Evolutionary conservation across 2,329 filamentous ascomycete species (phyloP).

Genomic region (Botrytis galanthina): DNA sequence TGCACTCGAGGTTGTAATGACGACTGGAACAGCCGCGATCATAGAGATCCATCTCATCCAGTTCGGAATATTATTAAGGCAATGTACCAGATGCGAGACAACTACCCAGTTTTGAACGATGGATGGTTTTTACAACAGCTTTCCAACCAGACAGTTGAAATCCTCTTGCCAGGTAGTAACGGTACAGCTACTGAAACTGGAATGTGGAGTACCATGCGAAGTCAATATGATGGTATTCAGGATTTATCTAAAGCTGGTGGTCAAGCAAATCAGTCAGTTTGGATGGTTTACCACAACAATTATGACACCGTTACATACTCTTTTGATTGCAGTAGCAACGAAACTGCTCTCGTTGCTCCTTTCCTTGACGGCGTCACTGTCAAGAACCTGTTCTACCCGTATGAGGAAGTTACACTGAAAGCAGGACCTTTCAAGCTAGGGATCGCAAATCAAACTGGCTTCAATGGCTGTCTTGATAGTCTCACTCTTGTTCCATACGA

Average conservation of each 20-base stretch:
- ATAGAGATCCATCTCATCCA: conserved; percentile 60
- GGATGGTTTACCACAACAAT: conserved; percentile 52
- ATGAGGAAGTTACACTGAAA: conserved; percentile 53
- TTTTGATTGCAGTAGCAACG: conserved; percentile 52
- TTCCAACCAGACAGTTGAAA: conserved; percentile 53
- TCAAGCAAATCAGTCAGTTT: conserved; percentile 46
- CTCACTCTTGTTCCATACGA: conserved; percentile 53
- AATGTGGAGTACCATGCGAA: conserved; percentile 59
- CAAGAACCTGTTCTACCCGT: conserved; percentile 62
- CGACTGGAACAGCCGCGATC: conserved; percentile 56
- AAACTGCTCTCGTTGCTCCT: conserved; percentile 52
- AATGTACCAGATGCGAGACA: conserved; percentile 58
- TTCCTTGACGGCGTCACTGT: conserved; percentile 54
- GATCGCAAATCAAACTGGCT: conserved; percentile 46
- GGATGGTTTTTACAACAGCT: conserved; percentile 55
- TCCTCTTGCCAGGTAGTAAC: conserved; percentile 52
- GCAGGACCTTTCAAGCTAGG: conserved; percentile 46
- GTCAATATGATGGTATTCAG: conserved; percentile 50
- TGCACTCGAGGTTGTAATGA: conserved; percentile 56
- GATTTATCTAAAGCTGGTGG: conserved; percentile 46
- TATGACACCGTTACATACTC: conserved; percentile 50
- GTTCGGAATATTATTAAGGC: conserved; percentile 59
- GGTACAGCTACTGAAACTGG: conserved; percentile 54
- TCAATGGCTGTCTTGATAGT: conserved; percentile 57
- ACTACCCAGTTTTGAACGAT: conserved; percentile 58